These are phyloP conservation scores for Ananas comosus DNA, from an alignment of 176 grass and related monocot genomes.

Conservation along the genomic window DNA sequence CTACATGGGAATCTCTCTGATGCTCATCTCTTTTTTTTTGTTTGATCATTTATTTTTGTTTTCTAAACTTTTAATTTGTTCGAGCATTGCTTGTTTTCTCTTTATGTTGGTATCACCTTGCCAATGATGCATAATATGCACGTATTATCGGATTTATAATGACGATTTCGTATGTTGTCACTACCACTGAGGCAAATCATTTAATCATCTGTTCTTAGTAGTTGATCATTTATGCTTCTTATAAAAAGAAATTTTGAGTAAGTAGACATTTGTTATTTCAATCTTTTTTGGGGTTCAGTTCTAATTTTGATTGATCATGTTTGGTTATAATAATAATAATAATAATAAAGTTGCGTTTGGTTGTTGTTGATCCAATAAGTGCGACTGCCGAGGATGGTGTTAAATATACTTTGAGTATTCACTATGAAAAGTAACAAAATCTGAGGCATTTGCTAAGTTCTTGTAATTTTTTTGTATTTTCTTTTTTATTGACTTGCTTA, in stretches of 20 bases:
- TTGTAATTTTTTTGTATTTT: neutral
- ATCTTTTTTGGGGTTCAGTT: neutral
- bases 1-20: constrained; percentile 18
- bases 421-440: neutral
- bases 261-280: neutral
- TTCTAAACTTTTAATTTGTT: neutral
- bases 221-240: neutral
- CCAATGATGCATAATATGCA: constrained; percentile 25
- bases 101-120: constrained; percentile 1
- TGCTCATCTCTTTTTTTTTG: neutral
- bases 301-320: neutral
- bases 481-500: neutral
- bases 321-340: neutral
- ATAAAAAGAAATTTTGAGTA: neutral
- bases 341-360: neutral
- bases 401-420: constrained; percentile 7
- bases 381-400: neutral
- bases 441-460: neutral
- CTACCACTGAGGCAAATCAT: constrained; percentile 32
- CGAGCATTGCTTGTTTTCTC: neutral
- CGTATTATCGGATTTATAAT: constrained; percentile 31
- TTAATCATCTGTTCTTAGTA: neutral
- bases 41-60: neutral
- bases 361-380: neutral
- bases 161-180: constrained; percentile 31